These are phyloP conservation scores for Ceratocystis huliohia DNA, from an alignment of 2,329 filamentous ascomycete species.

Conservation along the genomic window DNA sequence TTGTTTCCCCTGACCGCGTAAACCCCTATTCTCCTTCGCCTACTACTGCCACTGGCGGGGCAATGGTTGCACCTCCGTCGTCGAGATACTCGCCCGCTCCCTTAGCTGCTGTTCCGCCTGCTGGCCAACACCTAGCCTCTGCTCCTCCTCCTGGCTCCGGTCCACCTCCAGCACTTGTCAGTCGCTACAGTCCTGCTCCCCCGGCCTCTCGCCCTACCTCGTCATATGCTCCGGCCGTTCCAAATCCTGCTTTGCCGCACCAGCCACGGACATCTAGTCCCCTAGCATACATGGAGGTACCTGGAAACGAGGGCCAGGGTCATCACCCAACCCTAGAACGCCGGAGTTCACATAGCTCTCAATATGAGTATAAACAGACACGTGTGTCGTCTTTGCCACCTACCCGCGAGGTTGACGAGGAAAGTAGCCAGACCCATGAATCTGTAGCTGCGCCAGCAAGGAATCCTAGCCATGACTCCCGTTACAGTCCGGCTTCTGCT, in stretches of 20 bases:
- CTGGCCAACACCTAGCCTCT: conserved; percentile 25
- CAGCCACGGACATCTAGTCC: conserved; percentile 54
- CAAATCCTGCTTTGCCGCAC: conserved; percentile 41
- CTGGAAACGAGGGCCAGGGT: conserved; percentile 31
- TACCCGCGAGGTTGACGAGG: conserved; percentile 49
- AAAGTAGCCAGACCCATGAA: conserved; percentile 22
- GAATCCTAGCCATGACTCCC: conserved; percentile 26
- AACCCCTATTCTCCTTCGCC: conserved; percentile 38
- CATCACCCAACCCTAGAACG: conserved; percentile 30
- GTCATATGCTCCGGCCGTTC: conserved; percentile 32
- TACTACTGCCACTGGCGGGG: conserved; percentile 22
- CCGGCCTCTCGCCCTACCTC: conserved; percentile 31
- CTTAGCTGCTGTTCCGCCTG: conserved; percentile 25
- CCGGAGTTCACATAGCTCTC: conserved; percentile 32
- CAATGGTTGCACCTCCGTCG: conserved; percentile 28
- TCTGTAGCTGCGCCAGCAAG: conserved; percentile 22
- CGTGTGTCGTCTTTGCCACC: conserved; percentile 47
- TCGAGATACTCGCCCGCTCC: conserved; percentile 53
- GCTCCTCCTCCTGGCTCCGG: conserved; percentile 31
- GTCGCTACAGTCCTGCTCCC: conserved; percentile 43
- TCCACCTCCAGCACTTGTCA: conserved; percentile 22
- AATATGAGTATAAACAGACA: conserved; percentile 42
- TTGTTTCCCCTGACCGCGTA: conserved; percentile 41
- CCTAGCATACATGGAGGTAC: conserved; percentile 49
- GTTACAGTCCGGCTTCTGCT: conserved; percentile 31